These are phyloP conservation scores for Phytophthora nicotianae DNA, from an alignment of 352 stramenopile species.

Conservation along the genomic window DNA sequence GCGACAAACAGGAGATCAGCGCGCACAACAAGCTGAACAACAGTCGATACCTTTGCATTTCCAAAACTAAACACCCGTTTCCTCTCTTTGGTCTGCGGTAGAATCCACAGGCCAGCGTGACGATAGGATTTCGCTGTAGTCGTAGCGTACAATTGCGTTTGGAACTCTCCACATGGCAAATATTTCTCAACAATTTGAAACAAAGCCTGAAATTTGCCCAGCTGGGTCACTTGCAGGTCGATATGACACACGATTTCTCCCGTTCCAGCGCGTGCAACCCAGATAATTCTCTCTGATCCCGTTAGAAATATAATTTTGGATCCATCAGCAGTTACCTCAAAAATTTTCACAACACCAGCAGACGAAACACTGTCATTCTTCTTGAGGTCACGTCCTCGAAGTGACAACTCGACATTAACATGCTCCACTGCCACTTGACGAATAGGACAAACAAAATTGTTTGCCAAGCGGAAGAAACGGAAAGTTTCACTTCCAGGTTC, in stretches of 20 bases:
- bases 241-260: slow-evolving; percentile 16
- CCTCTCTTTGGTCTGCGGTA: neutral
- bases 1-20: slow-evolving; percentile 15
- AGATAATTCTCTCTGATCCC: slow-evolving; percentile 7
- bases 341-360: slow-evolving; percentile 15
- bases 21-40: slow-evolving; percentile 6
- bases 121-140: slow-evolving; percentile 20
- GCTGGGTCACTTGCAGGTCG: slow-evolving; percentile 8
- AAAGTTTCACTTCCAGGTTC: slow-evolving; percentile 28
- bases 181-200: slow-evolving; percentile 11
- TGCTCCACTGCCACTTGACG: slow-evolving; percentile 15
- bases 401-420: neutral
- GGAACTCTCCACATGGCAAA: neutral
- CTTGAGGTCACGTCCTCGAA: neutral
- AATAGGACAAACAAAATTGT: slow-evolving; percentile 21
- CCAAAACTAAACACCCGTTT: slow-evolving; percentile 16
- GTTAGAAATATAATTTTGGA: slow-evolving; percentile 24
- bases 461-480: slow-evolving; percentile 26
- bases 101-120: slow-evolving; percentile 17
- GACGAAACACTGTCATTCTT: slow-evolving; percentile 1
- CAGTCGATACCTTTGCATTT: slow-evolving; percentile 6
- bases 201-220: slow-evolving; percentile 8
- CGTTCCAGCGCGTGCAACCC: slow-evolving; percentile 19
- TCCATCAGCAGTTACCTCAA: slow-evolving; percentile 17
- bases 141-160: slow-evolving; percentile 20